Evolutionary conservation across 306 rosid genomes (phyloP).

Genomic region (Cicer cuneatum): DNA sequence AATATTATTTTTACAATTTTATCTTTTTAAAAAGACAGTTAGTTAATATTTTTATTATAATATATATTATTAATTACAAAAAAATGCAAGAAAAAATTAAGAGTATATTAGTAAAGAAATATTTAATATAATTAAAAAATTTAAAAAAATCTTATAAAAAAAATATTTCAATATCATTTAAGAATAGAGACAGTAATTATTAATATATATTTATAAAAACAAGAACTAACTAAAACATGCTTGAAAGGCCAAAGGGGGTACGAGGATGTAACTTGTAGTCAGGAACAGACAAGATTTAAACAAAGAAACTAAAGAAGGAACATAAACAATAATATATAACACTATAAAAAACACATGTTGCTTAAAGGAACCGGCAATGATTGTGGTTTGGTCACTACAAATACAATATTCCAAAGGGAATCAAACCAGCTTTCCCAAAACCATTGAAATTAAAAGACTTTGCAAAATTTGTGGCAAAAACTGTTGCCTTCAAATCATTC

Average conservation of each 20-base stretch:
- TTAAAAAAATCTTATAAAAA: too few species aligned
- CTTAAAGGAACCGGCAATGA: slow-evolving; percentile 31
- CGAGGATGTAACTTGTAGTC: neutral
- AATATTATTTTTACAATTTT: too few species aligned
- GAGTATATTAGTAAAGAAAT: too few species aligned
- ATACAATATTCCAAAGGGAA: slow-evolving; percentile 23
- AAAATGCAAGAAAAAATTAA: too few species aligned
- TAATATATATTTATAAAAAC: neutral
- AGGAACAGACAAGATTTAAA: neutral
- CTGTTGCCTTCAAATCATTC: neutral
- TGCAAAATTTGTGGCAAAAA: neutral
- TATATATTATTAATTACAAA: too few species aligned
- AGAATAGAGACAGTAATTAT: too few species aligned
- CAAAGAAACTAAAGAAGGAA: neutral
- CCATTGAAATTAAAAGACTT: slow-evolving; percentile 4
- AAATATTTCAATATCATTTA: too few species aligned
- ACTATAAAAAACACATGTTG: slow-evolving; percentile 45
- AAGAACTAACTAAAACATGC: neutral
- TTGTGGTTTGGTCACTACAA: neutral
- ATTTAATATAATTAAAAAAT: too few species aligned
- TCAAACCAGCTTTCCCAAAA: slow-evolving; percentile 29
- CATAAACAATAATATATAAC: neutral
- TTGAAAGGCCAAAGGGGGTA: neutral
- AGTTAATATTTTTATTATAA: too few species aligned
- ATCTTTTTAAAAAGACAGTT: too few species aligned